These are phyloP conservation scores for Coemansia sp. DNA, from an alignment of 192 early-diverging fungal species.

Conservation along the genomic window DNA sequence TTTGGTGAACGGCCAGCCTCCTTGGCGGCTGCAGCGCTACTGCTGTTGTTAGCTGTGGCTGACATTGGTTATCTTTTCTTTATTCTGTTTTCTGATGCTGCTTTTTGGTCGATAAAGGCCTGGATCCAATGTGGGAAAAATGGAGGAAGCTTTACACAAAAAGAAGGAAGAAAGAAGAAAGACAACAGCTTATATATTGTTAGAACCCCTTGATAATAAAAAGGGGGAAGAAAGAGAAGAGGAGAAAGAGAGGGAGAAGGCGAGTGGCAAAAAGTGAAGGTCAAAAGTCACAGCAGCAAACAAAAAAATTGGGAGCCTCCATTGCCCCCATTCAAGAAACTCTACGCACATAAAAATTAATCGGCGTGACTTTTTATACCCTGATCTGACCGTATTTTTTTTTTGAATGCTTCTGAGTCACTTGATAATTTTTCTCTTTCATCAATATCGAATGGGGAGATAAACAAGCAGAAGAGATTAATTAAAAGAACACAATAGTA, in stretches of 20 bases:
- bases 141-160: not conserved
- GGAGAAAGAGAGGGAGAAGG: not conserved
- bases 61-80: not conserved
- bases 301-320: too few relatives aligned
- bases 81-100: not conserved
- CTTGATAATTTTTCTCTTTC: not conserved
- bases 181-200: not conserved
- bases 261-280: not conserved
- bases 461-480: too few relatives aligned
- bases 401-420: not conserved
- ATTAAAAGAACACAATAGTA: too few relatives aligned
- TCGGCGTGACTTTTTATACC: not conserved
- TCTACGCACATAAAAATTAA: too few relatives aligned
- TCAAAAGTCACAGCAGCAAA: too few relatives aligned
- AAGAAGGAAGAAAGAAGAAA: not conserved
- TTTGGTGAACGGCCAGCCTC: conserved; percentile 20
- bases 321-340: too few relatives aligned
- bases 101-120: not conserved
- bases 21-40: not conserved
- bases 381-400: conserved; percentile 3
- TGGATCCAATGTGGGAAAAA: not conserved
- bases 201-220: not conserved
- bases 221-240: conserved; percentile 2
- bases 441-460: not conserved
- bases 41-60: conserved; percentile 3